Conservation (phyloP, 2,329 filamentous ascomycete species). For the Stachybotrys chlorohalonatus region DNA sequence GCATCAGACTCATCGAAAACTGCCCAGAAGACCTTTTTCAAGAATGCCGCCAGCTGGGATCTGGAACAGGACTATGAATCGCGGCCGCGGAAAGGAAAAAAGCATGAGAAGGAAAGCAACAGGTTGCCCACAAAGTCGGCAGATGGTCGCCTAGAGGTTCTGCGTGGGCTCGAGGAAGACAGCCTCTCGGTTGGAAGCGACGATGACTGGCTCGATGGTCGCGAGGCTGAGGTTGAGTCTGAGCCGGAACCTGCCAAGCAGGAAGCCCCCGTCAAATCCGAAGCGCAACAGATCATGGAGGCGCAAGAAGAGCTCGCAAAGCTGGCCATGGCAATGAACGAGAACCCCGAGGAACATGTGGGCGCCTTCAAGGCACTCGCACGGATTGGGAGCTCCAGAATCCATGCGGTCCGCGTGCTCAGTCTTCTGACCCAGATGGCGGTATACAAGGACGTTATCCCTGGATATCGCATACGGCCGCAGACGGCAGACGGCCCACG, state of each 20-base stretch:
- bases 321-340: constrained; percentile 72
- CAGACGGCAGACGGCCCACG: constrained; percentile 63
- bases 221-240: constrained; percentile 41
- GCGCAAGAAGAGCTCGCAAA: constrained; percentile 90
- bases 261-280: constrained; percentile 55
- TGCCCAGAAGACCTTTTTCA: constrained; percentile 58
- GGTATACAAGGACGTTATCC: constrained; percentile 92
- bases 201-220: constrained; percentile 54
- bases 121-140: constrained; percentile 80
- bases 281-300: constrained; percentile 70
- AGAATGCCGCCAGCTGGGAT: constrained; percentile 74
- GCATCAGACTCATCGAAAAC: constrained; percentile 19
- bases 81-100: constrained; percentile 69
- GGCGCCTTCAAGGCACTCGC: constrained; percentile 70
- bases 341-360: constrained; percentile 86
- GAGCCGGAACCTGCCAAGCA: constrained; percentile 38
- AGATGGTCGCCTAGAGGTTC: constrained; percentile 61
- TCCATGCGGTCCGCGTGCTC: constrained; percentile 73
- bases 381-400: constrained; percentile 60
- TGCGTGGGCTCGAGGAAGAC: constrained; percentile 47
- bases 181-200: constrained; percentile 51
- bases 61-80: constrained; percentile 87
- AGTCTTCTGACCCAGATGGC: constrained; percentile 78
- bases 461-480: constrained; percentile 88
- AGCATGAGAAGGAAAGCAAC: constrained; percentile 60